Conservation (phyloP, 202 grass and related monocot genomes). For the Cymbopogon flexuosus region DNA sequence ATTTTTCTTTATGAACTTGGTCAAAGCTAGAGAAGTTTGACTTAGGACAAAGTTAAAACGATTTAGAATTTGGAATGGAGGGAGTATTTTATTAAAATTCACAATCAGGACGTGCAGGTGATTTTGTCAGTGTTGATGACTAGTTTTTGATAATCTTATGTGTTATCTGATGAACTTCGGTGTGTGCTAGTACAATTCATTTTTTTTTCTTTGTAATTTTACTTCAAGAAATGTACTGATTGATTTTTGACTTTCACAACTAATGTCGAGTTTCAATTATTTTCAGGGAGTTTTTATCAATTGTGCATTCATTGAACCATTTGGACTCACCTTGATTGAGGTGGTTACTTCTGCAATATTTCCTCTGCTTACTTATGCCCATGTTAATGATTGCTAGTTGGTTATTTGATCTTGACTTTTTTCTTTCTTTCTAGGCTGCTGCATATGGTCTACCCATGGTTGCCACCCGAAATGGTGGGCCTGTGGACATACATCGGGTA, state of each 20-base stretch:
- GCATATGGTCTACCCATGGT: slow-evolving; percentile 81
- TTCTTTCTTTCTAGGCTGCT: slow-evolving; percentile 56
- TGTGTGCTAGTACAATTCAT: background rate
- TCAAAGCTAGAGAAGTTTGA: background rate
- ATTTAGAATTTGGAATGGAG: background rate
- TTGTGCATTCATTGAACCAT: slow-evolving; percentile 79
- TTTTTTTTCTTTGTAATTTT: background rate
- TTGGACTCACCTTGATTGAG: slow-evolving; percentile 95
- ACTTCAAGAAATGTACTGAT: background rate
- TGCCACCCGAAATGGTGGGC: slow-evolving; percentile 79
- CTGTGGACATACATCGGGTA: slow-evolving; percentile 83
- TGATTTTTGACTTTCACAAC: background rate
- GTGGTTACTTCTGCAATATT: slow-evolving; percentile 32
- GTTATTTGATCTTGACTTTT: slow-evolving; percentile 23
- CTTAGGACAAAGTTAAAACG: background rate
- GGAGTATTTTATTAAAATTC: background rate
- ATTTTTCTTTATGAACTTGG: background rate
- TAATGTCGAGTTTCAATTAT: slow-evolving; percentile 13
- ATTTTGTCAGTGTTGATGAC: background rate
- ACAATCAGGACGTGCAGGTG: background rate
- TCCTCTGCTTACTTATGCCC: slow-evolving; percentile 21
- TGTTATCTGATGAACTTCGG: background rate
- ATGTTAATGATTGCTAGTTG: slow-evolving; percentile 13
- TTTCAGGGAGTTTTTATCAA: slow-evolving; percentile 91
- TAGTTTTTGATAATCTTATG: background rate